Evolutionary conservation across 1,284 basidiomycete species (phyloP).

Genomic region (Microbotryum saponariae): DNA sequence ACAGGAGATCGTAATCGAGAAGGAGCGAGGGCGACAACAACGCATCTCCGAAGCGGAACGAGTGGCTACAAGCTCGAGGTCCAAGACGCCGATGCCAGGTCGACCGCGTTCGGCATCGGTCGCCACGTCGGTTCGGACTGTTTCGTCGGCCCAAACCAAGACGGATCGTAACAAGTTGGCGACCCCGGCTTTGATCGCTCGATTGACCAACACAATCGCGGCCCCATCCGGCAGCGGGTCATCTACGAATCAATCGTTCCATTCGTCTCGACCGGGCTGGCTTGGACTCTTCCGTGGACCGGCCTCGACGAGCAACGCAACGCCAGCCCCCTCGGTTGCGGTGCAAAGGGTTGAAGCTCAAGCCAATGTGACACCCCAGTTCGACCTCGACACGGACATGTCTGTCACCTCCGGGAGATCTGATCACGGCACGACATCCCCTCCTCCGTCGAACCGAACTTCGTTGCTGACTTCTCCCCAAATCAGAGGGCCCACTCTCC

Average conservation of each 20-base stretch:
- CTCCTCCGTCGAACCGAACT: neutral
- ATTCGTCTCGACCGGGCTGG: conserved; percentile 15
- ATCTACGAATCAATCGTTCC: neutral
- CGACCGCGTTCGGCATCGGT: conserved; percentile 2
- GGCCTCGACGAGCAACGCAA: neutral
- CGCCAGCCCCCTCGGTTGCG: conserved; percentile 16
- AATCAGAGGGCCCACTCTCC: conserved; percentile 8
- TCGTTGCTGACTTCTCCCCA: neutral
- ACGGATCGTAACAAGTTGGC: conserved; percentile 9
- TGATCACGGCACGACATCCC: neutral
- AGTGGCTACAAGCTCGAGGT: neutral
- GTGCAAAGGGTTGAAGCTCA: conserved; percentile 25
- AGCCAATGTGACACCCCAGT: conserved; percentile 14
- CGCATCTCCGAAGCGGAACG: neutral
- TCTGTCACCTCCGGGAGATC: neutral
- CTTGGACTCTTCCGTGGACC: conserved; percentile 19
- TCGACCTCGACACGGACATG: conserved; percentile 8
- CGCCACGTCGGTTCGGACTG: conserved; percentile 8
- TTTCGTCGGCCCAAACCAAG: neutral
- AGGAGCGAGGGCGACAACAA: neutral
- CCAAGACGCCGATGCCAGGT: conserved; percentile 7
- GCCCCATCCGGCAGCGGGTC: neutral
- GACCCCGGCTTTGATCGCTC: conserved; percentile 28
- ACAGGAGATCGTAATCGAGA: neutral
- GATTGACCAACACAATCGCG: conserved; percentile 9